Evolutionary conservation across 2,329 filamentous ascomycete species (phyloP), one percentile per base, ranked within the genome.

Genomic region (Sclerotinia glacialis): DNA sequence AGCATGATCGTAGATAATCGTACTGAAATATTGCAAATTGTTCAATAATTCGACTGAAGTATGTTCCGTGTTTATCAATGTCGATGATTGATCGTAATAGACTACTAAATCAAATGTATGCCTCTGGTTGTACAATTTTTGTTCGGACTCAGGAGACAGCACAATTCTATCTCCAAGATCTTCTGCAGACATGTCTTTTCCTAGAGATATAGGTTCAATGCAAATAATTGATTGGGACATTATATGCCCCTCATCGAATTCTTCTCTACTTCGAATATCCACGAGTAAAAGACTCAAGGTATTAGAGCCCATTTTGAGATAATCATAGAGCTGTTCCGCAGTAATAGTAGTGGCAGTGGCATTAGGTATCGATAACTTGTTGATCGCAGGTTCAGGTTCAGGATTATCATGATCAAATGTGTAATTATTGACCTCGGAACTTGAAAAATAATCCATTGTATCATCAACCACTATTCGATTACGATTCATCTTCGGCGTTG

Each of bases 201-300:
- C 86, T 58, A 92, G 77, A 12, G 89, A 85, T 54, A 96, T 85
- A 31, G 93, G 92, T 74, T 99, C 95, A 68, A 99, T 86, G 77
- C 95, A 99, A 54, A 99, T 92, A 49, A 93, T 91, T 7, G 86
- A 89, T 66, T 88, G 88, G 7, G 90, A 88, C 80, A 90, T 90
- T 70, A 99, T 93, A 76, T 99, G 95, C 0, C 95, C 95, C 58
- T 89, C 84, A 72, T 98, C 92, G 75, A 91, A 99, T 11, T 90
- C 86, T 64, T 90, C 86, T 34, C 95, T 88, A 66, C 85, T 81
- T 49, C 95, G 88, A 52, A 97, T 87, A 77, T 99, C 95, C 70
- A 99, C 92, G 31, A 98, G 77, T 16, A 99, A 80, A 31, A 97
- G 83, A 78, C 87, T 79, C 79, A 92, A 68, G 75, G 83, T 71